Evolutionary conservation across 345 rosid species (phyloP).

Genomic region (Ricinus communis): DNA sequence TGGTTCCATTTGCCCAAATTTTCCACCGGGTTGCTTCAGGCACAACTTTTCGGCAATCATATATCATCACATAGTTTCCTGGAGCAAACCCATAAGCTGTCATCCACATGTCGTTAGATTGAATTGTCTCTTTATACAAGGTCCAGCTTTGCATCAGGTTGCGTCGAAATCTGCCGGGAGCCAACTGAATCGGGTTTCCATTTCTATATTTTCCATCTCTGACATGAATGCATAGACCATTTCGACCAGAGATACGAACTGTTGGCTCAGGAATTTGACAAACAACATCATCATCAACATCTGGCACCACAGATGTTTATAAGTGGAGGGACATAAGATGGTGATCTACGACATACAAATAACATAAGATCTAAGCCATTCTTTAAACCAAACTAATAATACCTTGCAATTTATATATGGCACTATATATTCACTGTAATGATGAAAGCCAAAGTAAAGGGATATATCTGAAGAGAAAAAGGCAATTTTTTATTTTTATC

Average conservation of each 20-base stretch:
- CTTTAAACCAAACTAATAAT: too few species aligned
- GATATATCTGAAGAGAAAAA: too few species aligned
- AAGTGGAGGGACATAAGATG: too few species aligned
- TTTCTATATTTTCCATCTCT: background rate
- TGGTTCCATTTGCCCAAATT: background rate
- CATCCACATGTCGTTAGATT: slow-evolving; percentile 1
- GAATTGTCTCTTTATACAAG: background rate
- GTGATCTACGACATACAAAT: too few species aligned
- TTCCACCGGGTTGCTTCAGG: background rate
- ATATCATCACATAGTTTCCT: background rate
- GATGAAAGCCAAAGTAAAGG: too few species aligned
- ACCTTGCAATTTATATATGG: too few species aligned
- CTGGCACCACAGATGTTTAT: too few species aligned
- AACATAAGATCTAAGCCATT: too few species aligned
- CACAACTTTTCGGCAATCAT: background rate
- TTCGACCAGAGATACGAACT: background rate
- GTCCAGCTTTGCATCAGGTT: background rate
- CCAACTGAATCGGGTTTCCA: background rate
- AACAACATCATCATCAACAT: too few species aligned
- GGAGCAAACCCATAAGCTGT: background rate
- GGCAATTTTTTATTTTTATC: too few species aligned
- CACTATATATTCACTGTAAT: too few species aligned
- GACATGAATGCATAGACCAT: background rate
- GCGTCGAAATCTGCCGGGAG: background rate
- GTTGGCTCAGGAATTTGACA: background rate